Evolutionary conservation across 2,329 filamentous ascomycete genomes (phyloP), one percentile per base, ranked within the genome.

Genomic region (Trichophyton equinum): DNA sequence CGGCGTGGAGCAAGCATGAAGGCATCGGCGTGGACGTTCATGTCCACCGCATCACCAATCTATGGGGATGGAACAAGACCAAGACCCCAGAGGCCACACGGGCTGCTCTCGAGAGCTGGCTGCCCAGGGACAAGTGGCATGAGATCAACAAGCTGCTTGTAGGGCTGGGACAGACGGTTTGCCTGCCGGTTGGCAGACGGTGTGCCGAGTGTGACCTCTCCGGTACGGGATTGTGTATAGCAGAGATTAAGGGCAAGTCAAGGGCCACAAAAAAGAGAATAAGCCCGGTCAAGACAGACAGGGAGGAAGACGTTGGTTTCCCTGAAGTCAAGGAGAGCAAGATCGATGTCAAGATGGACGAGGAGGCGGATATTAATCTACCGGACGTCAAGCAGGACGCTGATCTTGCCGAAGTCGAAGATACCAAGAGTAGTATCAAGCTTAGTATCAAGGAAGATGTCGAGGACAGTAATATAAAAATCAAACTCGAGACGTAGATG

Each of bases 21-120:
- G 91, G 91, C 6, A 95, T 96, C 65, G 91, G 91, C 27, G 91
- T 96, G 57, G 91, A 96, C 72, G 91, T 96, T 4, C 91, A 96
- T 74, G 91, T 96, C 2, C 91, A 96, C 75, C 87, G 91, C 60
- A 95, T 96, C 74, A 92, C 90, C 58, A 96, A 96, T 75, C 78
- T 95, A 30, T 96, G 91, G 91, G 88, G 89, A 2, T 96, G 91
- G 91, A 84, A 95, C 72, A 84, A 83, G 72, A 92, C 87, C 1
- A 85, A 84, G 67, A 87, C 78, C 11, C 91, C 91, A 0, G 91
- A 96, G 76, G 87, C 89, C 71, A 95, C 91, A 33, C 80, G 91
- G 49, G 75, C 79, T 60, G 83, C 84, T 38, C 78, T 96, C 62
- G 83, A 96, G 76, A 79, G 79, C 15, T 96, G 91, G 91, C 77